Evolutionary conservation across 2,329 filamentous ascomycete genomes (phyloP).

Genomic region (Penicillium sp.): DNA sequence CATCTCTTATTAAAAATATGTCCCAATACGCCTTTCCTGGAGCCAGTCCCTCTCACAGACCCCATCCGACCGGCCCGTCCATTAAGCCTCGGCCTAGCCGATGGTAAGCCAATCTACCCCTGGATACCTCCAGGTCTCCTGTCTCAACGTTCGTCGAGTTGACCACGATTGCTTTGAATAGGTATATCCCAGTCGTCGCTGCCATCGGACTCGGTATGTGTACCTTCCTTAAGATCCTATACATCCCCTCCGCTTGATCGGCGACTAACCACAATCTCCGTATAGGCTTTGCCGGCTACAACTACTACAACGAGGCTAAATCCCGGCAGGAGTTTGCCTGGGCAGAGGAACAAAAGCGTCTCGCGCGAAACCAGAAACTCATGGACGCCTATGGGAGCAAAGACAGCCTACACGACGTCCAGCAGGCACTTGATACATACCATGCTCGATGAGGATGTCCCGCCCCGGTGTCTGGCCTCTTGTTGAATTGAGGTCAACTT

Average conservation of each 20-base stretch:
- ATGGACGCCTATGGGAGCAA: constrained; percentile 54
- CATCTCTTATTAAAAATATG: constrained; percentile 16
- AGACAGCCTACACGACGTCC: constrained; percentile 48
- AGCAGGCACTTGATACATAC: constrained; percentile 51
- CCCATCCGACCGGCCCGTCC: constrained; percentile 14
- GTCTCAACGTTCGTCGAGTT: background rate
- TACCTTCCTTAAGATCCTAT: background rate
- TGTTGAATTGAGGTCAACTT: background rate
- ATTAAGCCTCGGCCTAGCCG: constrained; percentile 24
- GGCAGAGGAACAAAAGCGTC: constrained; percentile 38
- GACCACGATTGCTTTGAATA: constrained; percentile 1
- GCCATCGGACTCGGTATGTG: constrained; percentile 27
- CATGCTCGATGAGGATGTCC: constrained; percentile 39
- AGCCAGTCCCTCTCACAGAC: constrained; percentile 23
- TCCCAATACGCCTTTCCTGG: constrained; percentile 27
- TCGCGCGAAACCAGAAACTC: constrained; percentile 44
- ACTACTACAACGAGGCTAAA: constrained; percentile 26
- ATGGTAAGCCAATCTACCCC: constrained; percentile 18
- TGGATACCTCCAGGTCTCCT: background rate
- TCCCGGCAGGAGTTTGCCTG: constrained; percentile 15
- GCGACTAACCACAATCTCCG: constrained; percentile 8
- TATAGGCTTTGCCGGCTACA: constrained; percentile 33
- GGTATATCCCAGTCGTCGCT: constrained; percentile 27
- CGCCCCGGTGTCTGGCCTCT: background rate
- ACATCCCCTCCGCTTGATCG: background rate